These are phyloP conservation scores for Kwoniella dejecticola DNA, from an alignment of 768 basidiomycete species.

Conservation along the genomic window DNA sequence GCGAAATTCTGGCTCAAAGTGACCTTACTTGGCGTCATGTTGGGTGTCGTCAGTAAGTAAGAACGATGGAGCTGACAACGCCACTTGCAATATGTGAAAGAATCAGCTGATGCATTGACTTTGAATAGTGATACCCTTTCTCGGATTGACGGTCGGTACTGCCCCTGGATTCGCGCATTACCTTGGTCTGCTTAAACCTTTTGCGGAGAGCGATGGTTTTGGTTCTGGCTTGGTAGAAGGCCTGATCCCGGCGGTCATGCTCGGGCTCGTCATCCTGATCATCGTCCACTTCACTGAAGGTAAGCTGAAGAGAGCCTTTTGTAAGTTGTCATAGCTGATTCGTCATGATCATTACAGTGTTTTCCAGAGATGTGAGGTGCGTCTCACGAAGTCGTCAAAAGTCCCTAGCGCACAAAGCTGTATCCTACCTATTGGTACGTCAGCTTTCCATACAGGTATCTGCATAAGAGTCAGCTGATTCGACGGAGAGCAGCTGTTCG, in stretches of 20 bases:
- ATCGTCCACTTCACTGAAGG: slow-evolving; percentile 55
- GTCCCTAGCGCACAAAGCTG: slow-evolving; percentile 23
- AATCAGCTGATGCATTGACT: no score
- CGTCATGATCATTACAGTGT: slow-evolving; percentile 1
- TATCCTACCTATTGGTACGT: slow-evolving; percentile 32
- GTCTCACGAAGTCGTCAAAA: slow-evolving; percentile 16
- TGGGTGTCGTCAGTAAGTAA: slow-evolving; percentile 53
- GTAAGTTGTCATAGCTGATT: slow-evolving; percentile 12
- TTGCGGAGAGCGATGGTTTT: slow-evolving; percentile 61
- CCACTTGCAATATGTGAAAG: no score
- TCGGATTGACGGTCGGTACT: slow-evolving; percentile 68
- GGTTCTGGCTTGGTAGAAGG: slow-evolving; percentile 68
- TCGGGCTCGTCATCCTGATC: slow-evolving; percentile 64
- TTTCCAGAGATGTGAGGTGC: slow-evolving; percentile 17
- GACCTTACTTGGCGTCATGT: slow-evolving; percentile 60
- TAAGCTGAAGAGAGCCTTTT: not conserved
- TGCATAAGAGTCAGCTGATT: no score
- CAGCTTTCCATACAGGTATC: not conserved
- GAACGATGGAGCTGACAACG: no score
- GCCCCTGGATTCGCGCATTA: slow-evolving; percentile 75
- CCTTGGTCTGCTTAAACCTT: slow-evolving; percentile 65
- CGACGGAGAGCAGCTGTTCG: slow-evolving; percentile 56
- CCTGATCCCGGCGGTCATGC: slow-evolving; percentile 68
- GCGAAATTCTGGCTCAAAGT: slow-evolving; percentile 65
- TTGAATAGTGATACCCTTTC: slow-evolving; percentile 75